Conservation (phyloP, 192 early-diverging fungal genomes). For the Backusella mclennaniae region DNA sequence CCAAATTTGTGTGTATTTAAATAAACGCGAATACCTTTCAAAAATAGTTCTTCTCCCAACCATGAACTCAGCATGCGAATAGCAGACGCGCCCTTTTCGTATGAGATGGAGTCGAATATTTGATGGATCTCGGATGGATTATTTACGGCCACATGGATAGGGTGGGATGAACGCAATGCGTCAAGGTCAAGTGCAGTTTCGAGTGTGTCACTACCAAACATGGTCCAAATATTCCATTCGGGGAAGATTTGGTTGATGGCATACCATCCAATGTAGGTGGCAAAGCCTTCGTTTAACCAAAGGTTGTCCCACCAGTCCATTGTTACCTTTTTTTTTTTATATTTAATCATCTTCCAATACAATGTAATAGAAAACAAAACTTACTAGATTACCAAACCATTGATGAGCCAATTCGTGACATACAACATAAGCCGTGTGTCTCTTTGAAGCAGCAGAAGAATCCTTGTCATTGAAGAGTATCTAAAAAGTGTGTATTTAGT, state of each 20-base stretch:
- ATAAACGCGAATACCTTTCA: constrained; percentile 68
- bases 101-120: constrained; percentile 93
- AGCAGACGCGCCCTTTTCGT: constrained; percentile 85
- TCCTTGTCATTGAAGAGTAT: constrained; percentile 78
- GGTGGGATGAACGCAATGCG: constrained; percentile 81
- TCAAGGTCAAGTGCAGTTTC: constrained; percentile 77
- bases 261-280: constrained; percentile 90
- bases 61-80: constrained; percentile 90
- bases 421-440: constrained; percentile 81
- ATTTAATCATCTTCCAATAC: neutral
- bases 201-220: constrained; percentile 76
- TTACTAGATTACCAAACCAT: constrained; percentile 95
- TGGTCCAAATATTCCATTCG: constrained; percentile 91
- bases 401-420: constrained; percentile 86
- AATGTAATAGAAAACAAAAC: constrained; percentile 28
- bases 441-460: constrained; percentile 69
- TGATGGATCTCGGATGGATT: constrained; percentile 85
- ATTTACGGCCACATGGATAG: constrained; percentile 85
- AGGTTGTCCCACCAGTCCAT: constrained; percentile 34
- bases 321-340: constrained; percentile 6
- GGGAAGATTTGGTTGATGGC: constrained; percentile 89
- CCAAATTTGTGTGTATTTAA: constrained; percentile 78
- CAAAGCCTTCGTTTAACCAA: constrained; percentile 92
- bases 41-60: constrained; percentile 63
- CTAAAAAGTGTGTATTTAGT: constrained; percentile 32